Evolutionary conservation across 2,329 filamentous ascomycete genomes (phyloP), one percentile per base, ranked within the genome.

Genomic region (Pseudogymnoascus sp.): DNA sequence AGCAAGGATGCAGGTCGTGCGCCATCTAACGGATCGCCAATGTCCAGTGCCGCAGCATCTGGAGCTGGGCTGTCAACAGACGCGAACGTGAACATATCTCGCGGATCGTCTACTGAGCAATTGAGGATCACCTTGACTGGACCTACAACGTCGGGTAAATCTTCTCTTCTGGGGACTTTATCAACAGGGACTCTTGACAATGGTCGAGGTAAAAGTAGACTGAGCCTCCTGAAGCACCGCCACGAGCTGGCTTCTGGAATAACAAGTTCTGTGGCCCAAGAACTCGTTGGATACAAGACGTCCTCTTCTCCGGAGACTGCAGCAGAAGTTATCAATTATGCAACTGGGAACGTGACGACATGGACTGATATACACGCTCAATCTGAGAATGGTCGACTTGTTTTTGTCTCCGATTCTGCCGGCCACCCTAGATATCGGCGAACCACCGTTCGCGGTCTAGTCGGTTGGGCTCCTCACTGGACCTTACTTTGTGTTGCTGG

Each of bases 391-490:
- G 90, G 88, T 2, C 86, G 92, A 18, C 77, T 99, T 3, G 91
- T 94, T 4, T 92, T 97, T 68, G 79, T 97, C 5, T 91, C 92
- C 0, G 94, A 99, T 75, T 95, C 93, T 53, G 93, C 93, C 14
- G 94, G 94, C 0, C 90, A 96, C 67, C 88, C 92, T 38, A 86
- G 92, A 50, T 99, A 94, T 74, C 84, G 92, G 59, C 87, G 94
- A 63, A 97, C 93, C 5, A 93, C 91, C 2, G 80, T 97, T 62
- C 85, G 93, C 65, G 92, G 92, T 0, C 79, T 99, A n/a, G 83
- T 99, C 66, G 94, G 92, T 53, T 97, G 94, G 92, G 90, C 90
- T 38, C 94, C 94, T 7, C 92, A 97, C 73, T 99, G 94, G 88
- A 92, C 90, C 1, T 75, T 96, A 21, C 80, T 97, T 1, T 97